These are phyloP conservation scores for Lipomyces yamanashiensis DNA, from an alignment of 805 yeast genomes.

Conservation along the genomic window DNA sequence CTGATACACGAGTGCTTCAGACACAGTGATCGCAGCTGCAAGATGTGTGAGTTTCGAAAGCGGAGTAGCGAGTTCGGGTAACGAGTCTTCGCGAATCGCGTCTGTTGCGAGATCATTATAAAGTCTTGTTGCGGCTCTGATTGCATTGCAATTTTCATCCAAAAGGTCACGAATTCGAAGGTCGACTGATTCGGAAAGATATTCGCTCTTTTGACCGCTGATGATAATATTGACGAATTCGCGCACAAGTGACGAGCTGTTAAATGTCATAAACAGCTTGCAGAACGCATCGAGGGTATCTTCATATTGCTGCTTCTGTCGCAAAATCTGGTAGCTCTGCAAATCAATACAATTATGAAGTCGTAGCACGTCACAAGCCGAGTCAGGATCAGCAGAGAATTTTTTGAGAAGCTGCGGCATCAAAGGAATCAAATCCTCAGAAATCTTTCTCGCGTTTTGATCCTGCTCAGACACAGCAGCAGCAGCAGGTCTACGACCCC, in stretches of 20 bases:
- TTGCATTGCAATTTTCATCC: conserved; percentile 13
- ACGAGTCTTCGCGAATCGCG: conserved; percentile 2
- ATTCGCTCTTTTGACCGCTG: conserved; percentile 24
- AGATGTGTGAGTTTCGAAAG: conserved; percentile 13
- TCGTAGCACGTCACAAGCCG: conserved; percentile 36
- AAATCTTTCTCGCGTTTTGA: conserved; percentile 4
- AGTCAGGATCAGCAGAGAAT: conserved; percentile 37
- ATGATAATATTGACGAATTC: conserved; percentile 21
- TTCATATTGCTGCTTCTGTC: conserved; percentile 36
- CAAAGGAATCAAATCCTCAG: conserved; percentile 30
- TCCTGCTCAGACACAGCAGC: conserved; percentile 10
- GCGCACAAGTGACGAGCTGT: conserved; percentile 12
- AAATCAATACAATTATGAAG: conserved; percentile 37
- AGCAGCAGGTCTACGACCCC: background rate
- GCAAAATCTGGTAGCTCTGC: conserved; percentile 32
- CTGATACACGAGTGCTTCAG: conserved; percentile 12
- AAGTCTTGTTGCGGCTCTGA: background rate
- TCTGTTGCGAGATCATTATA: conserved; percentile 15
- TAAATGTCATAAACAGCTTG: conserved; percentile 15
- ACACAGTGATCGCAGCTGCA: conserved; percentile 15
- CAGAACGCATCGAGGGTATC: conserved; percentile 39
- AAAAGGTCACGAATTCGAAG: conserved; percentile 19
- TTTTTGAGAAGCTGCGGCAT: conserved; percentile 39
- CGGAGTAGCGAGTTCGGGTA: background rate
- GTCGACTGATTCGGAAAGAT: conserved; percentile 23